Evolutionary conservation across 108 stramenopile genomes (phyloP), one percentile per base, ranked within the genome.

Genomic region (Skeletonema potamos): DNA sequence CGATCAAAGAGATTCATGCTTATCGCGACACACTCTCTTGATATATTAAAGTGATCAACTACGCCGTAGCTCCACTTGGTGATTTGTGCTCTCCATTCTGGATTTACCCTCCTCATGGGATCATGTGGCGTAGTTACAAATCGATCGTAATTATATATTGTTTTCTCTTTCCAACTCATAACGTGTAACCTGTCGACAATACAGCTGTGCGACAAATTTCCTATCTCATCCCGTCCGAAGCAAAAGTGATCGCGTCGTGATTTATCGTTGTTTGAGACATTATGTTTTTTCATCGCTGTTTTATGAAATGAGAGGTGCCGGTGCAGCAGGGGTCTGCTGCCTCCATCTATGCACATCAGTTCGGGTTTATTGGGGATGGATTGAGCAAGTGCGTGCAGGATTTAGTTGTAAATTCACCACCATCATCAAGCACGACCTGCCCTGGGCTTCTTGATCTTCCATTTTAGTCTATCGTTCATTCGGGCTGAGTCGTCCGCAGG

Each of bases 1-100:
- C 89, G 85, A 79, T 89, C 88, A 27, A 89, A 80, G 24, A 85
- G 60, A 39, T 85, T 85, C 75, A 89, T 80, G 26, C 75, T 84
- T 24, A 81, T 37, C 3, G 76, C 63, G 6, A 89, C 88, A 43
- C 83, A 75, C 34, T 85, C 85, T 37, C 89, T 72, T 58, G 87
- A 82, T 24, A 86, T 51, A 22, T 69, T 72, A 70, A 90, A 90
- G 79, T 86, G 83, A 58, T 90, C 89, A 29, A 90, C 70, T 7
- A 90, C 85, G 27, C 81, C 68, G 60, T 83, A 89, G 26, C 75
- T 75, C 89, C 89, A 89, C 58, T 86, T 85, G 44, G 80, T 82
- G 10, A 89, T 89, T 57, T 77, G 85, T 13, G 81, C 62, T 54
- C 88, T 70, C 88, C 88, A 89, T 51, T 83, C 81, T 30, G 76